Percentiles rank a stretch among this genome's conserved stretches.
Evolutionary conservation across 1,284 basidiomycete genomes (phyloP).

Genomic region (Butyriboletus appendiculatus): DNA sequence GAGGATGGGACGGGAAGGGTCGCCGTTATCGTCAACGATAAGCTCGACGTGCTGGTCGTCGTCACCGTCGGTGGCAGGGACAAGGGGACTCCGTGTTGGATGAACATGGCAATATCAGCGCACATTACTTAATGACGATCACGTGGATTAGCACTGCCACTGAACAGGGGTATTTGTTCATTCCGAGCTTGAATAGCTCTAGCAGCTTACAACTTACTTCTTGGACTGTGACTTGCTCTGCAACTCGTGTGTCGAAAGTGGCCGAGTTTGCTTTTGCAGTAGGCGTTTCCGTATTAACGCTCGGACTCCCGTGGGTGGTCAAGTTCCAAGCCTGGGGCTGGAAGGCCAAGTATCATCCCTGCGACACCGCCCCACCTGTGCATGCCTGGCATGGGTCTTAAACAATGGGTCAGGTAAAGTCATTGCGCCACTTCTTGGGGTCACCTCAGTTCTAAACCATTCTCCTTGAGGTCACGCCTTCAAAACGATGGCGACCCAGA

Average conservation of each 20-base stretch:
- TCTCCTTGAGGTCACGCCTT: conserved; percentile 9
- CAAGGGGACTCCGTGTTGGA: conserved; percentile 38
- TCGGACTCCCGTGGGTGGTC: conserved; percentile 6
- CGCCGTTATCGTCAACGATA: conserved; percentile 35
- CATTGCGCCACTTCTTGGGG: neutral
- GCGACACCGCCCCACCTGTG: too few relatives aligned
- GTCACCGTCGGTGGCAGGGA: conserved; percentile 38
- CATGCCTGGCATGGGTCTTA: conserved; percentile 15
- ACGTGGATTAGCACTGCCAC: conserved; percentile 23
- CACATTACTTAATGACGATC: conserved; percentile 34
- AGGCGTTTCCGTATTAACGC: neutral
- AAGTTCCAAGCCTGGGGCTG: neutral
- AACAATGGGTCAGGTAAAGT: conserved; percentile 29
- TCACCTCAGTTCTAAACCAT: neutral
- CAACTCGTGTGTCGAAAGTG: neutral
- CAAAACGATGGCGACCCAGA: neutral
- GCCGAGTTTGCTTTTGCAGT: too few relatives aligned
- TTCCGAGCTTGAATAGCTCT: too few relatives aligned
- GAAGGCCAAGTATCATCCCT: neutral
- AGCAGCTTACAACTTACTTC: too few relatives aligned
- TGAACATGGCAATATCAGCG: conserved; percentile 30
- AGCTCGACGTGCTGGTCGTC: conserved; percentile 28
- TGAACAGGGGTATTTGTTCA: neutral
- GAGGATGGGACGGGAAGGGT: neutral
- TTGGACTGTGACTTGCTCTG: neutral